A percentile compares a stretch with the other conserved stretches of the same genome.
phyloP scores from a whole-genome alignment of 106 monocot genomes.

The Dendrobium huoshanense region DNA sequence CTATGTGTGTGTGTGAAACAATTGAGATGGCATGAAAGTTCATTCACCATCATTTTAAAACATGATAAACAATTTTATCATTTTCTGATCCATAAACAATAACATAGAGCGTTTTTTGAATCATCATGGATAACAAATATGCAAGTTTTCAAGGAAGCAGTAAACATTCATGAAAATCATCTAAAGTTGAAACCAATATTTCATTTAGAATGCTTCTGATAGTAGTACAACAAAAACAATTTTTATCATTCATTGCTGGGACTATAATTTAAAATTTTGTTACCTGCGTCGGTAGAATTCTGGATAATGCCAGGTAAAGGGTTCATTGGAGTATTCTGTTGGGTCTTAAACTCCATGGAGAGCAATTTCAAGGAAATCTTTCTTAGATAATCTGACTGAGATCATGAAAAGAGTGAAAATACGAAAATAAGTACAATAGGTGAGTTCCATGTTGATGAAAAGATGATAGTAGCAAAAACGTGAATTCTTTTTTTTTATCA shows the following conservation, averaged over 20 bases:
- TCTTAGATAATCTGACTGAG: constrained; percentile 70
- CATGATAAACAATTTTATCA: not conserved
- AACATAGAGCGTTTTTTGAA: not conserved
- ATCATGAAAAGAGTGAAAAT: constrained; percentile 14
- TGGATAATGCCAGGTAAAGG: constrained; percentile 17
- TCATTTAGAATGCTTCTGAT: not conserved
- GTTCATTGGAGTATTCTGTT: constrained; percentile 27
- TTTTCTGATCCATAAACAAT: not conserved
- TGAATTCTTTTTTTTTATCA: not conserved
- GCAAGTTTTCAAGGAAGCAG: not conserved
- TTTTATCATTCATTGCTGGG: not conserved
- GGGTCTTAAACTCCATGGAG: constrained; percentile 69
- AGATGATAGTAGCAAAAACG: not conserved
- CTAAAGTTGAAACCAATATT: not conserved
- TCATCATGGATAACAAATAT: not conserved
- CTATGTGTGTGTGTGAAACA: too few relatives aligned
- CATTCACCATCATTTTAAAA: too few relatives aligned
- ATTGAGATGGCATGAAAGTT: too few relatives aligned
- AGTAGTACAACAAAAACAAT: not conserved
- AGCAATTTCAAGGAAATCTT: constrained; percentile 85
- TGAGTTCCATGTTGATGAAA: not conserved
- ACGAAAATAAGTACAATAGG: not conserved
- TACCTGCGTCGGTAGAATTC: constrained; percentile 57
- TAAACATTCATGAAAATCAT: not conserved
- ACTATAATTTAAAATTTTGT: not conserved